Evolutionary conservation across 306 rosid species (phyloP).

Genomic region (Castanea sativa): DNA sequence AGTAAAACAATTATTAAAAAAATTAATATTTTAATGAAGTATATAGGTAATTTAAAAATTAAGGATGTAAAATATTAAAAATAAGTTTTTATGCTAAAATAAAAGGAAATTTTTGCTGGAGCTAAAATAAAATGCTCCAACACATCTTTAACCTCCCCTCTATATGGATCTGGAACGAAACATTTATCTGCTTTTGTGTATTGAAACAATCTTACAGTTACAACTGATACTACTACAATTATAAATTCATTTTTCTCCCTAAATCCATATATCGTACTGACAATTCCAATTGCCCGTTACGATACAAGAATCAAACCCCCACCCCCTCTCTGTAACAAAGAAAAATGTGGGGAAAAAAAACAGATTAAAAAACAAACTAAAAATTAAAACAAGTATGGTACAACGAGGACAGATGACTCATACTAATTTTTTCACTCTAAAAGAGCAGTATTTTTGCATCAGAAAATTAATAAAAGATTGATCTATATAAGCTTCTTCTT

Average conservation of each 20-base stretch:
- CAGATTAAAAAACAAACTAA: not conserved
- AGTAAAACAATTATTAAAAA: no score
- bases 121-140: no score
- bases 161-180: not conserved
- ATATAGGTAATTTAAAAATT: no score
- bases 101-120: no score
- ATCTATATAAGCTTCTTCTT: constrained; percentile 75
- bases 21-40: no score
- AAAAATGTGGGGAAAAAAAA: not conserved
- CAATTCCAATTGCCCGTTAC: not conserved
- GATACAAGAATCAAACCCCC: not conserved
- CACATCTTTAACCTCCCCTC: not conserved
- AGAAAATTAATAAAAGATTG: constrained; percentile 3
- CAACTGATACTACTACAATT: not conserved
- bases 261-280: not conserved
- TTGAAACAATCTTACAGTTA: not conserved
- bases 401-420: constrained; percentile 9
- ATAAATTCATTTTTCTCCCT: not conserved
- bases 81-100: no score
- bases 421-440: constrained; percentile 21
- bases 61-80: no score
- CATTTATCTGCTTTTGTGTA: not conserved
- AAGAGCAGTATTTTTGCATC: constrained; percentile 10
- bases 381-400: constrained; percentile 6
- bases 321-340: not conserved